Percentiles rank a stretch among this genome's conserved stretches.
These are phyloP conservation scores for Neofusicoccum ribis DNA, from an alignment of 2,329 filamentous ascomycete genomes.

Conservation along the genomic window DNA sequence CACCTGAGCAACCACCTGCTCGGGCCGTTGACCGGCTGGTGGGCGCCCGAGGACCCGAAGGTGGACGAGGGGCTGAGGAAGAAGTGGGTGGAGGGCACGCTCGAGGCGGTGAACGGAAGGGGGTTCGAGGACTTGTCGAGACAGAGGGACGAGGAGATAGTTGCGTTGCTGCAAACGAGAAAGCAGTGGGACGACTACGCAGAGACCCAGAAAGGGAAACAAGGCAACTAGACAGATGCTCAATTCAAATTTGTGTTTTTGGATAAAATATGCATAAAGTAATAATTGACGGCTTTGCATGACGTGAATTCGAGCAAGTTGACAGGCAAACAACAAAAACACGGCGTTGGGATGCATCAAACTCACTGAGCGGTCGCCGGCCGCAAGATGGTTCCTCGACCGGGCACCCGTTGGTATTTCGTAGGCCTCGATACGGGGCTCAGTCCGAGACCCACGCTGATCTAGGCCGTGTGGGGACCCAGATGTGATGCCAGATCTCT, in stretches of 20 bases:
- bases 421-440: not conserved
- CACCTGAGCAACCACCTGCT: slow-evolving; percentile 25
- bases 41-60: slow-evolving; percentile 22
- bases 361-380: too few relatives aligned
- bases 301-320: too few relatives aligned
- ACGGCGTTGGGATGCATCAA: too few relatives aligned
- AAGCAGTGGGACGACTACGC: slow-evolving; percentile 23
- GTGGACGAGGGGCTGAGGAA: slow-evolving; percentile 24
- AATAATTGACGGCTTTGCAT: too few relatives aligned
- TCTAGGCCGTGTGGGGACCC: not conserved
- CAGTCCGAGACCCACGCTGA: not conserved
- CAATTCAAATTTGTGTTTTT: not conserved
- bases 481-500: not conserved
- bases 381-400: not conserved
- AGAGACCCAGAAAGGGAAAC: not conserved
- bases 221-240: not conserved
- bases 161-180: slow-evolving; percentile 23
- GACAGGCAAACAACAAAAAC: too few relatives aligned
- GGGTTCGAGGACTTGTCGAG: slow-evolving; percentile 21
- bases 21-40: slow-evolving; percentile 25
- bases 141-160: slow-evolving; percentile 25
- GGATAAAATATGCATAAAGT: not conserved
- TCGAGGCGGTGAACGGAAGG: slow-evolving; percentile 21
- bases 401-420: not conserved
- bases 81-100: slow-evolving; percentile 25